These are phyloP conservation scores for Tulasnella sp. DNA, from an alignment of 768 basidiomycete genomes.

Conservation along the genomic window DNA sequence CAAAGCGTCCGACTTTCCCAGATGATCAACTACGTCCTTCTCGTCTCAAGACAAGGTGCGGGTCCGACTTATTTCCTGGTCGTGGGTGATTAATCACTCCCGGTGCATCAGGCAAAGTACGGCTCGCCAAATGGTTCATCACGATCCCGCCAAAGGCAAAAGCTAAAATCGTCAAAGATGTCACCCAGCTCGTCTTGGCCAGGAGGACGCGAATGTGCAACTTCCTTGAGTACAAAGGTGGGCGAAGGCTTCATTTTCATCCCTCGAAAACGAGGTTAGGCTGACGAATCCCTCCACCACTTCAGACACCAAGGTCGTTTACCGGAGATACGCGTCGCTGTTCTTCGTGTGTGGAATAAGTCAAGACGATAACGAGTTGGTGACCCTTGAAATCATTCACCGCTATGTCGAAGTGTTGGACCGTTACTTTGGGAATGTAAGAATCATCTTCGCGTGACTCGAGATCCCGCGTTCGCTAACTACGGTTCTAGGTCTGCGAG, in stretches of 20 bases:
- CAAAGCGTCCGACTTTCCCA: conserved; percentile 14
- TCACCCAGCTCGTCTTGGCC: conserved; percentile 88
- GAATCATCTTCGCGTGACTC: conserved; percentile 39
- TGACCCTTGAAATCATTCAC: conserved; percentile 54
- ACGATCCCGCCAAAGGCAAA: conserved; percentile 81
- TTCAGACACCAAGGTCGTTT: conserved; percentile 53
- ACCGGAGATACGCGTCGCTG: conserved; percentile 53
- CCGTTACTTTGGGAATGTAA: conserved; percentile 79
- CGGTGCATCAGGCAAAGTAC: conserved; percentile 74
- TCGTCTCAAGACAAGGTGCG: conserved; percentile 87
- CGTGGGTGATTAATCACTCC: conserved; percentile 29
- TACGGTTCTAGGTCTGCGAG: conserved; percentile 55
- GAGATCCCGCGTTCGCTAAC: neutral
- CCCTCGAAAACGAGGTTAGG: neutral
- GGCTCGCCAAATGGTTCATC: conserved; percentile 94
- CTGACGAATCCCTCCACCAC: neutral
- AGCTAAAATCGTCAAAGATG: conserved; percentile 92
- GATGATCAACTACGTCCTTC: conserved; percentile 92
- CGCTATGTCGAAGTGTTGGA: conserved; percentile 51
- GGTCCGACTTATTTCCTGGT: conserved; percentile 9
- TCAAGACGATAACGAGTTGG: conserved; percentile 52
- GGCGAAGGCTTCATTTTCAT: conserved; percentile 37
- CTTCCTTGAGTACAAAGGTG: conserved; percentile 95
- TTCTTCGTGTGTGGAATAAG: conserved; percentile 55
- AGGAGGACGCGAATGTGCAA: conserved; percentile 93